Evolutionary conservation across 2,329 filamentous ascomycete genomes (phyloP), one percentile per base, ranked within the genome.

Genomic region (Coniochaeta sp.): DNA sequence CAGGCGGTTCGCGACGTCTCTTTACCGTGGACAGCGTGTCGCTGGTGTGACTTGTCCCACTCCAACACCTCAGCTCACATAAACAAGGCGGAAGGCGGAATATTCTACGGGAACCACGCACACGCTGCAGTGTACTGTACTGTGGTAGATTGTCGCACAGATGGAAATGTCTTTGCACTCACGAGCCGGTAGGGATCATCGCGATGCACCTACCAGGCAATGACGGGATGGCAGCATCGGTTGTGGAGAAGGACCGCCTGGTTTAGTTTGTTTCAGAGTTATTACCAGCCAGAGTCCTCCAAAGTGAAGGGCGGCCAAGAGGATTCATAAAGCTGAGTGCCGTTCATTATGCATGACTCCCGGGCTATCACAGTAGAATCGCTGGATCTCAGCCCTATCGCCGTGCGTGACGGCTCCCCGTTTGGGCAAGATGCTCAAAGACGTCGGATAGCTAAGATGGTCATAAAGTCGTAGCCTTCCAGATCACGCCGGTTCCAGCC

Each of bases 211-310:
- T 42, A 22, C 38, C 22, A n/a, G 38, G 38, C 12, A 14, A 42
- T 18, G n/a, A n/a, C n/a, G n/a, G n/a, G n/a, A n/a, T n/a, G n/a
- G n/a, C n/a, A 24, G 38, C 38, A 42, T 42, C 38, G 14, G 10
- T 6, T 42, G 38, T 42, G 38, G 38, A 42, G 38, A 26, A 14
- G 8, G 6, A 6, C 18, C 38, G 38, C 38, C 38, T 42, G 38
- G 10, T 42, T 26, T 42, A 42, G 38, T 42, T 26, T 42, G 38
- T 42, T 42, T 42, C 38, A 42, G 18, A 42, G 38, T 42, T 42
- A 42, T 42, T 26, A 13, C 38, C 18, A 7, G 20, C 20, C 2
- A 24, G 38, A 42, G n/a, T n/a, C 26, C 38, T 38, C 22, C 16
- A 16, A 38, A 18, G n/a, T n/a, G 38, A 24, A 42, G 18, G 13